phyloP scores from a whole-genome alignment of 441 rosid genomes.

The Isatis lusitanica region DNA sequence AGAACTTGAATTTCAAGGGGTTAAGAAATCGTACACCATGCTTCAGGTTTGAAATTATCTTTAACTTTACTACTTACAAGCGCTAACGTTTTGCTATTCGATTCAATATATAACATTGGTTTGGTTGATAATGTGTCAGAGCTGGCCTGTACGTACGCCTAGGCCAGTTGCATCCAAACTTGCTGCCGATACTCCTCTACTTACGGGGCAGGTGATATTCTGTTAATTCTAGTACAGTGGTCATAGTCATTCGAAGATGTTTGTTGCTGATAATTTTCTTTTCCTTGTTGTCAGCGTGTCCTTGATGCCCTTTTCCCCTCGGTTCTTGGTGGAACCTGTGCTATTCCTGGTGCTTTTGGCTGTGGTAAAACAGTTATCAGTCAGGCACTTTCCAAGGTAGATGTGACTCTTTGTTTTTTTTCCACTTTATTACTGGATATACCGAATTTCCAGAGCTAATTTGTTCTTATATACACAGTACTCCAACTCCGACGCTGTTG shows the following conservation, averaged over 20 bases:
- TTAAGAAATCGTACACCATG: slow-evolving; percentile 90
- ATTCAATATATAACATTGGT: slow-evolving; percentile 20
- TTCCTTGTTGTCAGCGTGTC: slow-evolving; percentile 68
- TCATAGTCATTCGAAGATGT: background rate
- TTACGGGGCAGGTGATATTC: slow-evolving; percentile 88
- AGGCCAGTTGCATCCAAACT: slow-evolving; percentile 98
- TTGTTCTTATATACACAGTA: slow-evolving; percentile 58
- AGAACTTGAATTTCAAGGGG: slow-evolving; percentile 98
- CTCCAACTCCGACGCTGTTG: slow-evolving; percentile 96
- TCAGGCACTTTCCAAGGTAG: slow-evolving; percentile 99
- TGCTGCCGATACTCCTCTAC: slow-evolving; percentile 99
- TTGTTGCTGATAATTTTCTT: slow-evolving; percentile 32
- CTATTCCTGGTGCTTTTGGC: slow-evolving; percentile 99
- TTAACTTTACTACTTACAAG: background rate
- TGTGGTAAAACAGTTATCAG: slow-evolving; percentile 99
- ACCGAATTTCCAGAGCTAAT: slow-evolving; percentile 4
- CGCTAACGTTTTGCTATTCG: background rate
- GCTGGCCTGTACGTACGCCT: slow-evolving; percentile 99
- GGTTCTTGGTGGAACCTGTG: slow-evolving; percentile 99
- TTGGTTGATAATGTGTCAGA: slow-evolving; percentile 48
- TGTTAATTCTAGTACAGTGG: background rate
- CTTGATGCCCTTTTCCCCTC: slow-evolving; percentile 99
- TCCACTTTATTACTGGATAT: slow-evolving; percentile 8
- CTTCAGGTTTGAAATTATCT: slow-evolving; percentile 71
- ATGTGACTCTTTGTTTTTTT: slow-evolving; percentile 8